These are phyloP conservation scores for Acmispon strigosus DNA, from an alignment of 306 rosid genomes.

Conservation along the genomic window DNA sequence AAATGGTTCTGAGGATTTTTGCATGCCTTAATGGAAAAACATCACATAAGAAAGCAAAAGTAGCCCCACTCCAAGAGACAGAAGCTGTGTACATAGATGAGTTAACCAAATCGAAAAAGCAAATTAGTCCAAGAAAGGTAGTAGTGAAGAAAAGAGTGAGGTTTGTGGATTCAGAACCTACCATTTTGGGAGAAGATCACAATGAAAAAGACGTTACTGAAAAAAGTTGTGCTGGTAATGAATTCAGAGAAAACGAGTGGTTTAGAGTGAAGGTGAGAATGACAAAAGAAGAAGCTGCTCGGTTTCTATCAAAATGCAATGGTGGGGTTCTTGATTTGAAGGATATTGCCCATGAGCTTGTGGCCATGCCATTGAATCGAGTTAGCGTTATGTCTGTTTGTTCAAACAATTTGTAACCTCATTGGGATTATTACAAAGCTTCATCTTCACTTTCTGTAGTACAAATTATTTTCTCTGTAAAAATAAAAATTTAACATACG, in stretches of 20 bases:
- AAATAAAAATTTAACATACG: no score
- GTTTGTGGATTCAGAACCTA: slow-evolving; percentile 23
- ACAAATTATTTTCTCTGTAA: no score
- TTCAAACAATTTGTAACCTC: no score
- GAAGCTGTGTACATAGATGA: slow-evolving; percentile 44
- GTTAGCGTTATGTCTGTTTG: slow-evolving; percentile 17
- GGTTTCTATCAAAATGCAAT: slow-evolving; percentile 47
- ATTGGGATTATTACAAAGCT: no score
- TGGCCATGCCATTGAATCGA: slow-evolving; percentile 22
- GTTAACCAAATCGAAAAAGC: slow-evolving; percentile 1
- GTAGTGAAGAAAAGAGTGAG: slow-evolving; percentile 20
- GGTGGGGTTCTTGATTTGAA: slow-evolving; percentile 52
- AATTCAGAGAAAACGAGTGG: neutral
- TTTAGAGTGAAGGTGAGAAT: slow-evolving; percentile 60
- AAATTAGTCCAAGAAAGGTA: neutral
- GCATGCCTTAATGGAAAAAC: neutral
- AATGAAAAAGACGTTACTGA: neutral
- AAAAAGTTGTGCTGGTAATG: neutral
- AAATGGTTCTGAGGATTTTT: slow-evolving; percentile 20
- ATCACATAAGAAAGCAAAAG: neutral
- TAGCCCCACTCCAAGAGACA: neutral
- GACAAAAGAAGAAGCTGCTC: slow-evolving; percentile 66
- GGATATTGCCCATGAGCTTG: slow-evolving; percentile 41
- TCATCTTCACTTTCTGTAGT: no score
- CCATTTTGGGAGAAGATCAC: slow-evolving; percentile 9